Base-by-base conservation (phyloP, 106 monocot genomes). In the Dendrobium officinale region DNA sequence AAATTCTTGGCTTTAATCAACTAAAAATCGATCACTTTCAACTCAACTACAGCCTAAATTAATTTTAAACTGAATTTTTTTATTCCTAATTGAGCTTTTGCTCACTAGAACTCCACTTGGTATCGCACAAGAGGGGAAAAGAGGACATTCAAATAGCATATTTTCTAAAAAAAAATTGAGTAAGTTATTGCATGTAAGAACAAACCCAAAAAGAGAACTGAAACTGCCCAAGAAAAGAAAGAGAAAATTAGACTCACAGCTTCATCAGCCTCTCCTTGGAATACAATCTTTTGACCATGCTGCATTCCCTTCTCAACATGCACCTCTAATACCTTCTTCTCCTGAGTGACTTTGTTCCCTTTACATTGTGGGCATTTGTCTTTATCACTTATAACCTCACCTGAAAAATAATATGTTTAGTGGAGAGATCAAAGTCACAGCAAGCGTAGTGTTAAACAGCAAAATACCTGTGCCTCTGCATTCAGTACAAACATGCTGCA, bases 231-330 rank as follows among this genome's bases (percentile, higher is more conserved):
- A 61, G 2, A 61, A 19, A 61, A 61, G n/a, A 22, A 19, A 55
- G 8, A 22, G 4, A 22, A 22, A 51, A 85, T 19, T 1, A 9
- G 37, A 75, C 93, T 90, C 78, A 93, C 93, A 81, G 88, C 88
- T 91, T 96, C 90, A 85, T 96, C 93, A 81, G 93, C 93, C 82
- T 93, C 83, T 77, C 96, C 96, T 75, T 87, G 81, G 80, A 91
- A 91, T 42, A 88, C 85, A 82, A 96, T 90, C 81, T 93, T 96
- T 80, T 93, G 93, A 19, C 91, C 91, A 85, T 92, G 86, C 41
- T 90, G 86, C 93, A 96, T 96, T 82, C 96, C 96, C 75, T 90
- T 96, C 81, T 96, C 96, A 75, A 93, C 90, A 86, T 87, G 79
- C 73, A 96, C 91, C 78, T 93, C 96, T 29, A 91, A 58, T 42